Conservation (phyloP, 192 early-diverging fungal species). For the Powellomyces hirtus region DNA sequence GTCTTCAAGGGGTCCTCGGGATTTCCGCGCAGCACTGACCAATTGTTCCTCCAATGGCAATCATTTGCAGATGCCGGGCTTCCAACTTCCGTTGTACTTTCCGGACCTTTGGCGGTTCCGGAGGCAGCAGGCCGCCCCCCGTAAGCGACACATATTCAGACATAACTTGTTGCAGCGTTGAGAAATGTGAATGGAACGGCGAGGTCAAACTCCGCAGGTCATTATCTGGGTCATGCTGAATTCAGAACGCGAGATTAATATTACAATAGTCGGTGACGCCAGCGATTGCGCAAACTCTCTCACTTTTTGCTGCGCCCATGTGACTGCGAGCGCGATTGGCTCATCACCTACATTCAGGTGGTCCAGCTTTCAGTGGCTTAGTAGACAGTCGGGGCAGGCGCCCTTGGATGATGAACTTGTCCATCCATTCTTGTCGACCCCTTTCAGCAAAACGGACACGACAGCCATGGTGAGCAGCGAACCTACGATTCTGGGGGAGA, state of each 20-base stretch:
- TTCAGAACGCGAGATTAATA: too few species aligned
- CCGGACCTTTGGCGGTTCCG: neutral
- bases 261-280: too few species aligned
- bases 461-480: too few species aligned
- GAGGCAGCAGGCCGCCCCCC: neutral
- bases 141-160: neutral
- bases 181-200: too few species aligned
- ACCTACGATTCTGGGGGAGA: neutral
- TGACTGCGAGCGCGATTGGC: neutral
- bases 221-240: too few species aligned
- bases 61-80: constrained; percentile 58
- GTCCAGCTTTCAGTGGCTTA: neutral
- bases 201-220: too few species aligned
- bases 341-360: neutral
- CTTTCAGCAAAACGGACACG: neutral
- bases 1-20: neutral
- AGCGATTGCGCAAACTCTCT: constrained; percentile 1
- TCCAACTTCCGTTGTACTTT: constrained; percentile 47
- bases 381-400: neutral
- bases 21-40: too few species aligned
- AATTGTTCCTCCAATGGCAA: constrained; percentile 31
- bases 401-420: too few species aligned
- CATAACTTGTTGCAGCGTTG: too few species aligned
- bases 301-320: neutral
- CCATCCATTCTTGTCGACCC: too few species aligned